Conservation (phyloP, 179 eudicot species). For the Gypsophila paniculata region DNA sequence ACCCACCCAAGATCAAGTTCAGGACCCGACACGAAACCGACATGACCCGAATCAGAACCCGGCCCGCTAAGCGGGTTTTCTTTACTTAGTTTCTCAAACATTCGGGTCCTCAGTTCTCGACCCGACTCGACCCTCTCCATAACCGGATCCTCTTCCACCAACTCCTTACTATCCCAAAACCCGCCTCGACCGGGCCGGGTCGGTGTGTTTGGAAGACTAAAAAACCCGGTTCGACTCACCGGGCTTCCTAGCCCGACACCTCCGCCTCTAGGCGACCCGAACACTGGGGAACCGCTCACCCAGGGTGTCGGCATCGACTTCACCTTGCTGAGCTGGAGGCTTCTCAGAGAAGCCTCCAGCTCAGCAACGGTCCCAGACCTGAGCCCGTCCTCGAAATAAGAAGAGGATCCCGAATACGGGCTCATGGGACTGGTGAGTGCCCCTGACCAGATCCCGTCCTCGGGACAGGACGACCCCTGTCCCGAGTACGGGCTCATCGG, state of each 20-base stretch:
- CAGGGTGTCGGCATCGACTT: conserved; percentile 39
- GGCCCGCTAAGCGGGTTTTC: conserved; percentile 57
- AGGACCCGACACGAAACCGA: conserved; percentile 23
- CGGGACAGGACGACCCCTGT: conserved; percentile 20
- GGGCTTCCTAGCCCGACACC: conserved; percentile 30
- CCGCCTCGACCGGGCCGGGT: conserved; percentile 37
- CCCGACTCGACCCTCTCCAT: conserved; percentile 94
- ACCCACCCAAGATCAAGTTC: conserved; percentile 69
- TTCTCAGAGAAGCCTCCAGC: conserved; percentile 49
- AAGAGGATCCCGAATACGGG: conserved; percentile 25
- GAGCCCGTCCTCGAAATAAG: background rate
- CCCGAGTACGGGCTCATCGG: conserved; percentile 23
- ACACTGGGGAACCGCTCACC: conserved; percentile 3
- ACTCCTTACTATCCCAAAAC: conserved; percentile 29
- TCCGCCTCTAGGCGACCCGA: conserved; percentile 25
- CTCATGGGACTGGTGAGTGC: conserved; percentile 11
- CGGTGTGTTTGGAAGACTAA: conserved; percentile 53
- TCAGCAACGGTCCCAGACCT: conserved; percentile 32
- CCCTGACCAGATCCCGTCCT: conserved; percentile 16
- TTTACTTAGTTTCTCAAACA: conserved; percentile 60
- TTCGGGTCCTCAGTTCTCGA: conserved; percentile 52
- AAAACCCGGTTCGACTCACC: conserved; percentile 27
- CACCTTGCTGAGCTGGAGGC: conserved; percentile 62
- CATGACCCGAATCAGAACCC: conserved; percentile 29
- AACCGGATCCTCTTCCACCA: conserved; percentile 45